Conservation (phyloP, 805 yeast genomes). For the Kregervanrija fluxuum region DNA sequence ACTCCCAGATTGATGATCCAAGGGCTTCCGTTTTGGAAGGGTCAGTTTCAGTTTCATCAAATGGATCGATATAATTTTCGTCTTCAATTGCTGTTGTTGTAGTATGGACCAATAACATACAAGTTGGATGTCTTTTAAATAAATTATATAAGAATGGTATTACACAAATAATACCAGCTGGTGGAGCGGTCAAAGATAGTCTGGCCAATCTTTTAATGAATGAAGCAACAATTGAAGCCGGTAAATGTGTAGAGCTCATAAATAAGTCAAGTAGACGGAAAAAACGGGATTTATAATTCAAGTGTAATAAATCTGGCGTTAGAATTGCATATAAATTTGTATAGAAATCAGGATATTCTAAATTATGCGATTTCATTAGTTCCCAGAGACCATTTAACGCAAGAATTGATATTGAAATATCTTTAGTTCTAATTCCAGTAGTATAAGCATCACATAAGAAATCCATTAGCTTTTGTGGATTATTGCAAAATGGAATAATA, state of each 20-base stretch:
- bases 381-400: conserved; percentile 85
- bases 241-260: conserved; percentile 78
- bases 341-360: conserved; percentile 90
- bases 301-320: conserved; percentile 67
- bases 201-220: conserved; percentile 80
- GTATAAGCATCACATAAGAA: conserved; percentile 84
- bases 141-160: conserved; percentile 90
- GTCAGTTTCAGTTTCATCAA: conserved; percentile 51
- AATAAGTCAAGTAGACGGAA: conserved; percentile 82
- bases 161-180: conserved; percentile 79
- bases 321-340: conserved; percentile 73
- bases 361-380: conserved; percentile 70
- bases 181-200: conserved; percentile 68
- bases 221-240: conserved; percentile 78
- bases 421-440: conserved; percentile 26
- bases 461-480: conserved; percentile 85
- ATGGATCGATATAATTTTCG: conserved; percentile 51
- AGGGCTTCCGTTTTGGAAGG: conserved; percentile 78
- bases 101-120: conserved; percentile 81
- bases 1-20: conserved; percentile 87
- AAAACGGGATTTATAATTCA: conserved; percentile 78
- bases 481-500: conserved; percentile 70
- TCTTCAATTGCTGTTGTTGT: conserved; percentile 28
- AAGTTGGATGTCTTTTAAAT: conserved; percentile 85
- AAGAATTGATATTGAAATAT: conserved; percentile 40